Percentiles rank a stretch among this genome's conserved stretches.
phyloP scores from a whole-genome alignment of 169 alveolate species.

The Miamiensis avidus region DNA sequence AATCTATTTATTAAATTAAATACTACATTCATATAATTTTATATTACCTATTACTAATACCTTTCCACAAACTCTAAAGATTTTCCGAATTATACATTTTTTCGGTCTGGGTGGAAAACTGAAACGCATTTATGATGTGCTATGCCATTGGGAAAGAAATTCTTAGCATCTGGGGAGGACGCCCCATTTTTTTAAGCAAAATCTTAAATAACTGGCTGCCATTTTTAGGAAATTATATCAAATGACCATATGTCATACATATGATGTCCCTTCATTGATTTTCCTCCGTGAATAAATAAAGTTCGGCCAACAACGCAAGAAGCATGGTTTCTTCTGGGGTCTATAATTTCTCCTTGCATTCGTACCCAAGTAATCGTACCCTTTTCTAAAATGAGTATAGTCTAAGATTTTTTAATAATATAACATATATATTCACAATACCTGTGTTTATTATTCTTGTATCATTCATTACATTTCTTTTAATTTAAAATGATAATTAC shows the following conservation, averaged over 20 bases:
- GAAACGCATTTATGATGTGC: constrained; percentile 8
- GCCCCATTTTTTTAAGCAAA: too few species aligned
- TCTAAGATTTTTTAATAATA: too few species aligned
- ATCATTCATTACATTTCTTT: neutral
- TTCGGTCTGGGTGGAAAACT: constrained; percentile 12
- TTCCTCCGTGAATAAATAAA: constrained; percentile 3
- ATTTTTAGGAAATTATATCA: neutral
- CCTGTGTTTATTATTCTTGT: neutral
- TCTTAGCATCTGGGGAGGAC: neutral
- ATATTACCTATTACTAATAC: neutral
- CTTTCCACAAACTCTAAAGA: neutral
- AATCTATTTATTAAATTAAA: too few species aligned
- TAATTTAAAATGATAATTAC: too few species aligned
- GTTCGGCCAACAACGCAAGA: neutral
- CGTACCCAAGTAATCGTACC: too few species aligned
- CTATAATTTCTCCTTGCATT: constrained; percentile 18
- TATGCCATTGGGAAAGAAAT: neutral
- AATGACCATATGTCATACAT: constrained; percentile 4
- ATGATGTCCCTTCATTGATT: neutral
- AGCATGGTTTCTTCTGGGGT: constrained; percentile 11
- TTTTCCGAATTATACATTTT: neutral
- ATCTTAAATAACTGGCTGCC: neutral
- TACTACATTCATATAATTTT: too few species aligned
- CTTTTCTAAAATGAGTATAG: too few species aligned
- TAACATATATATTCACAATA: neutral